These are phyloP conservation scores for Metschnikowia baotianmanensis DNA, from an alignment of 805 yeast genomes.

Conservation along the genomic window DNA sequence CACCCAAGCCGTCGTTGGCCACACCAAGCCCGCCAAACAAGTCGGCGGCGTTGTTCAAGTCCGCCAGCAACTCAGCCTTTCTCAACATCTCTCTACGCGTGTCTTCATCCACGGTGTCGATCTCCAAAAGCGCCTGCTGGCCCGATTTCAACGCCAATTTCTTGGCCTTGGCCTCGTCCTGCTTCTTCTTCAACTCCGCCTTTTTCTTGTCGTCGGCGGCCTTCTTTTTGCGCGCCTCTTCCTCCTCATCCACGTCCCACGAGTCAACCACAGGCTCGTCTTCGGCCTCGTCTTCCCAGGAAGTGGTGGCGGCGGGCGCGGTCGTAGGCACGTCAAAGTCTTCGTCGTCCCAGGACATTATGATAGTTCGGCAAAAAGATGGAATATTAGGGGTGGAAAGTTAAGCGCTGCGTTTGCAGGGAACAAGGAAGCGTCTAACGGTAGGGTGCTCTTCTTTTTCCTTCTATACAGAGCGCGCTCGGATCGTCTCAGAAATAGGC, in stretches of 20 bases:
- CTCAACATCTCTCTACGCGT: constrained; percentile 73
- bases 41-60: constrained; percentile 90
- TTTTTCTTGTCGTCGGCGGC: constrained; percentile 42
- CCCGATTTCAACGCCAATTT: constrained; percentile 41
- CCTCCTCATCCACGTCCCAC: constrained; percentile 86
- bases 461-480: constrained; percentile 2
- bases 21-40: constrained; percentile 73
- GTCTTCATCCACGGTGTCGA: constrained; percentile 68
- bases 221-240: constrained; percentile 50
- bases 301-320: constrained; percentile 48
- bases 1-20: constrained; percentile 35
- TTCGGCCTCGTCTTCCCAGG: constrained; percentile 82
- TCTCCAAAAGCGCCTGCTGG: constrained; percentile 46
- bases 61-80: constrained; percentile 80
- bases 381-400: background rate
- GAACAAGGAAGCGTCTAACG: background rate
- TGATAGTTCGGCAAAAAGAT: background rate
- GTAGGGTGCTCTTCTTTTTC: background rate
- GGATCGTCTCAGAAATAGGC: constrained; percentile 7
- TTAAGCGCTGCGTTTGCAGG: background rate
- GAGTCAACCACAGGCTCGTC: constrained; percentile 79
- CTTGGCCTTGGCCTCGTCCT: constrained; percentile 48
- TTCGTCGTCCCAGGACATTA: constrained; percentile 79
- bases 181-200: constrained; percentile 43
- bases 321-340: constrained; percentile 70